Evolutionary conservation across 78 protist genomes (phyloP).

Genomic region (Emiliania huxleyi): DNA sequence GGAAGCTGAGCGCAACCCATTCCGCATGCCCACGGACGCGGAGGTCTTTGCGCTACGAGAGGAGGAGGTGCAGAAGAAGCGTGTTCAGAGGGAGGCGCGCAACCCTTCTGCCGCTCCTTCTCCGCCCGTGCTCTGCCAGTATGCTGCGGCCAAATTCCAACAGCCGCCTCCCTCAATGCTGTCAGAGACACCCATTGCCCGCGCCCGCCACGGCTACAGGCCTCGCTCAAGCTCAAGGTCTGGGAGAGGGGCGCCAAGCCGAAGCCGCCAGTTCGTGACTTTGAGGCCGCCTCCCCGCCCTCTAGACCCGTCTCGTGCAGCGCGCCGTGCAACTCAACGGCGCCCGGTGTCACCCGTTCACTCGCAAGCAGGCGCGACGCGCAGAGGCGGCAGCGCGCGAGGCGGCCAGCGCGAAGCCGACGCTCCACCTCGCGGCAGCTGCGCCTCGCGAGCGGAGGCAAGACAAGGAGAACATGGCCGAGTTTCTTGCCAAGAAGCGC

Average conservation of each 20-base stretch:
- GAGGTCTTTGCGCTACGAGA: conserved; percentile 65
- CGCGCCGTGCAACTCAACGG: no score
- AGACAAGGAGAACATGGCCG: conserved; percentile 67
- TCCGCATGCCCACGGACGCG: conserved; percentile 63
- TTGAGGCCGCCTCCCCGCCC: background rate
- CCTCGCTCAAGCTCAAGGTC: background rate
- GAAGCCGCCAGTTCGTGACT: background rate
- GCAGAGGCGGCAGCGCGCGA: background rate
- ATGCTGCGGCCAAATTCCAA: no score
- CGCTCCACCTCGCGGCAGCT: background rate
- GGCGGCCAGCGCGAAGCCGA: background rate
- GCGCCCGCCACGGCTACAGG: no score
- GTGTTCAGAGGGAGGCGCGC: background rate
- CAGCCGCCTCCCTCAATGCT: no score
- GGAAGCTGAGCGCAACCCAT: conserved; percentile 59
- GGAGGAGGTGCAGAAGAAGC: conserved; percentile 41
- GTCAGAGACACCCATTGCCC: no score
- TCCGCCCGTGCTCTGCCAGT: no score
- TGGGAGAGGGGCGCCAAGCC: conserved; percentile 8
- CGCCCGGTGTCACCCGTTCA: no score
- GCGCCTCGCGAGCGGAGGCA: conserved; percentile 25
- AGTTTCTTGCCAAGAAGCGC: conserved; percentile 67
- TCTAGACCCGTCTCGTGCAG: no score
- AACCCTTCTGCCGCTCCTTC: no score
- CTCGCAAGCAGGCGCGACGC: no score